These are phyloP conservation scores for Sporothrix inflata DNA, from an alignment of 2,329 filamentous ascomycete species.

Conservation along the genomic window DNA sequence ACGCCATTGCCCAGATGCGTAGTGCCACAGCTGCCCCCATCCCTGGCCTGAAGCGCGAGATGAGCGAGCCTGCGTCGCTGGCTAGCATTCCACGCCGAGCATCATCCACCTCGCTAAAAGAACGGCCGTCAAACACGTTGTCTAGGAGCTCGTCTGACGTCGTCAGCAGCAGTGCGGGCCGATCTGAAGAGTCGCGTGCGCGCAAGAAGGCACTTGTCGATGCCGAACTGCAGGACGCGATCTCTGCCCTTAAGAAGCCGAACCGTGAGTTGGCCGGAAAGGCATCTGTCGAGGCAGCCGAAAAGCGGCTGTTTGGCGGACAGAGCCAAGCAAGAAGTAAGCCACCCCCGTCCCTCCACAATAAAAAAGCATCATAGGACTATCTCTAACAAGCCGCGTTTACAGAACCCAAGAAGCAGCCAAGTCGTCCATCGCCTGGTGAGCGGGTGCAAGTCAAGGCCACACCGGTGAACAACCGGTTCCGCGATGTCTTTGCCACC, in stretches of 20 bases:
- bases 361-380: background rate
- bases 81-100: conserved; percentile 50
- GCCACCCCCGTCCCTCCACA: conserved; percentile 34
- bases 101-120: conserved; percentile 44
- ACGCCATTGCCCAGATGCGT: conserved; percentile 65
- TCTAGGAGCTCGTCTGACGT: conserved; percentile 42
- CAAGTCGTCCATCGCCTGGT: conserved; percentile 43
- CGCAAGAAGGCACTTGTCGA: conserved; percentile 69
- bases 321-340: conserved; percentile 51
- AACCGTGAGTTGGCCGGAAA: conserved; percentile 72
- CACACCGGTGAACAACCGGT: conserved; percentile 59
- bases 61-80: conserved; percentile 57
- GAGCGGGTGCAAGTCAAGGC: conserved; percentile 58
- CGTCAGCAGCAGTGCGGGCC: conserved; percentile 40
- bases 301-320: conserved; percentile 58
- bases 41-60: conserved; percentile 68
- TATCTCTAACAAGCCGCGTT: background rate
- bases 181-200: conserved; percentile 58
- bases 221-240: conserved; percentile 73
- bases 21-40: conserved; percentile 67
- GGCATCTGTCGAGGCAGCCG: conserved; percentile 67
- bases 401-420: conserved; percentile 52
- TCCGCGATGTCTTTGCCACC: conserved; percentile 52
- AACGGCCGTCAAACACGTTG: conserved; percentile 46
- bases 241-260: conserved; percentile 72